Base-by-base conservation (phyloP, 495 filamentous ascomycete species). In the Neurospora africana region DNA sequence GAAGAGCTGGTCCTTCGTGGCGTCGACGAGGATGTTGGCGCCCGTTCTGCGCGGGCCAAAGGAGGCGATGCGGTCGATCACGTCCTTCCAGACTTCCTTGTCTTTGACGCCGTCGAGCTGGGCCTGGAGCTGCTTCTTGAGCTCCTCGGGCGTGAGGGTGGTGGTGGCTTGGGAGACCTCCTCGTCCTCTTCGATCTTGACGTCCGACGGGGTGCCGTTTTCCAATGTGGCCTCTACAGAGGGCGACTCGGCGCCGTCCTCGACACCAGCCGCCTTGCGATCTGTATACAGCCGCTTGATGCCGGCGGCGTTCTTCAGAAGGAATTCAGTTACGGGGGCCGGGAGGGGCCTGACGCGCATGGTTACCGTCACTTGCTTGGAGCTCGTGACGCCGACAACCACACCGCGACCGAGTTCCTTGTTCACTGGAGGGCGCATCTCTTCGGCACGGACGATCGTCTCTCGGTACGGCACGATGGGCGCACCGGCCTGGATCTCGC, bases 391-490 rank as follows among this genome's bases (percentile, higher is more conserved):
- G 2, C 87, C 86, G 23, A 92, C 80, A 0, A 97, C 90, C 0
- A 88, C 90, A 39, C 95, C 95, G 78, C 96, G 86, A n/a, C 94
- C 93, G 30, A 97, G 83, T 5, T 95, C 93, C 72, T 93, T 92
- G 76, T 95, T 91, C 74, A 86, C 94, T 0, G 93, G 91, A 0
- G 94, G 88, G 3, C 93, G 88, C 95, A 99, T 99, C 78, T 99
- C 95, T 19, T 90, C 85, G 1, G 91, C 92, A 67, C 87, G 86
- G 40, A 97, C 90, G 61, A 97, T 98, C 3, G 92, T 93, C 81
- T 99, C 95, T 23, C 94, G 88, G 80, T 97, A 99, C 8, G 95
- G 95, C 6, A 99, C 95, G 70, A 98, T 98, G 3, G 96, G 93
- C 39, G 91, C 91, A 70, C 94, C 93, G 70, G 92, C 91, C 75